Evolutionary conservation across 305 asterid genomes (phyloP), one percentile per base, ranked within the genome.

Genomic region (Fraxinus sp.): DNA sequence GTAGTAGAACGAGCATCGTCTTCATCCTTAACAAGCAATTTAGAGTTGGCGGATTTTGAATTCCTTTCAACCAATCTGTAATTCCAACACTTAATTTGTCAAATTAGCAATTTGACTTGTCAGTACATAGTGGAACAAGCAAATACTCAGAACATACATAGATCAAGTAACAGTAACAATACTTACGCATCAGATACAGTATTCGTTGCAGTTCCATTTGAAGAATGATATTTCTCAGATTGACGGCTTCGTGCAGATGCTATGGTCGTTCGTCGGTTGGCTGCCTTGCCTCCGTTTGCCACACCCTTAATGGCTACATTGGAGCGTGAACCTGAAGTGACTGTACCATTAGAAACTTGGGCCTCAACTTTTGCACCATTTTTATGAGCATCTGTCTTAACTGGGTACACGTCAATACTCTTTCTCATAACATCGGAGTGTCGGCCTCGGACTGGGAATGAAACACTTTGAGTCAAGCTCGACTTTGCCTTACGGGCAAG

Each of bases 1-100:
- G 95, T 85, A 62, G 93, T 86, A 20, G 98, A 95, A 74, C 39
- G 92, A 18, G 90, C 84, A 87, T 95, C 98, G 33, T 94, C 92
- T 7, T 88, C 97, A 78, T 90, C 92, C 85, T 87, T 87, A 4
- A 75, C 81, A 32, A 86, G 79, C 83, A 77, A 68, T 26, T 77
- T 82, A 30, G 74, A 43, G 80, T 83, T 88, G 77, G 85, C 83
- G 71, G 92, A 79, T 80, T 87, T 88, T 8, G 77, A 71, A 81
- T 76, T 84, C 78, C 86, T 88, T 28, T 81, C 90, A 71, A 80
- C 83, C 88, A 85, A 82, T 81, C 97, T 93, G 92, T 85, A 87
- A 28, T 80, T 62, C 68, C 33, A 73, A 55, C n/a, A 59, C 28
- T 43, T 77, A 57, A 66, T 39, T 24, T 43, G 59, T 82, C 84